A percentile compares a stretch with the other conserved stretches of the same genome.
Evolutionary conservation across 2,329 filamentous ascomycete genomes (phyloP).

Genomic region (Scleromitrula shiraiana): DNA sequence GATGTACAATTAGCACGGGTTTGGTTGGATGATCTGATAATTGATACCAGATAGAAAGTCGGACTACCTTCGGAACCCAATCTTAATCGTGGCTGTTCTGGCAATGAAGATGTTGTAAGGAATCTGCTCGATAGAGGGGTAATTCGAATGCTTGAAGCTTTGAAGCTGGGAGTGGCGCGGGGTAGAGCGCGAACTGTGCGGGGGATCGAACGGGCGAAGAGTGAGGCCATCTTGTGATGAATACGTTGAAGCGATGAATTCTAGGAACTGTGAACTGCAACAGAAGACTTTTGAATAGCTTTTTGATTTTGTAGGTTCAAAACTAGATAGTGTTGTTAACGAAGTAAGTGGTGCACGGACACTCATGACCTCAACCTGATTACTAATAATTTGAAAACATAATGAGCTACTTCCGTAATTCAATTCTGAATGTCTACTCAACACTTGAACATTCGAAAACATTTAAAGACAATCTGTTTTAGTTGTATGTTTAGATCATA

Average conservation of each 20-base stretch:
- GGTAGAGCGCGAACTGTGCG: background rate
- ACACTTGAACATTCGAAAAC: no score
- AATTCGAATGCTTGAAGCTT: background rate
- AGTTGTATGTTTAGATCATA: no score
- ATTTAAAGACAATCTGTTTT: no score
- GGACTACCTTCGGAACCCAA: conserved; percentile 12
- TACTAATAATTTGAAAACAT: no score
- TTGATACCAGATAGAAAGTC: background rate
- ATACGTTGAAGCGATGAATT: background rate
- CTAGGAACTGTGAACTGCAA: background rate
- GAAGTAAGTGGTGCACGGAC: no score
- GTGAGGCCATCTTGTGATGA: background rate
- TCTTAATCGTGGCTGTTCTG: conserved; percentile 13
- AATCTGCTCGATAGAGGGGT: conserved; percentile 13
- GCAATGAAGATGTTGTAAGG: conserved; percentile 6
- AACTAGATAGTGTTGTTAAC: no score
- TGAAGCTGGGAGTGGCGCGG: background rate
- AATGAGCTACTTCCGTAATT: no score
- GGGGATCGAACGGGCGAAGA: background rate
- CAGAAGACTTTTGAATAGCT: background rate
- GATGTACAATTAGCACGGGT: background rate
- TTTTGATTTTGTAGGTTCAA: no score
- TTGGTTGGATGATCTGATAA: background rate
- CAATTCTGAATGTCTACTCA: no score
- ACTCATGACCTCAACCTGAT: no score